Percentiles rank a stretch among this genome's conserved stretches.
Evolutionary conservation across 176 grass and related monocot species (phyloP).

Genomic region (Microstegium vimineum): DNA sequence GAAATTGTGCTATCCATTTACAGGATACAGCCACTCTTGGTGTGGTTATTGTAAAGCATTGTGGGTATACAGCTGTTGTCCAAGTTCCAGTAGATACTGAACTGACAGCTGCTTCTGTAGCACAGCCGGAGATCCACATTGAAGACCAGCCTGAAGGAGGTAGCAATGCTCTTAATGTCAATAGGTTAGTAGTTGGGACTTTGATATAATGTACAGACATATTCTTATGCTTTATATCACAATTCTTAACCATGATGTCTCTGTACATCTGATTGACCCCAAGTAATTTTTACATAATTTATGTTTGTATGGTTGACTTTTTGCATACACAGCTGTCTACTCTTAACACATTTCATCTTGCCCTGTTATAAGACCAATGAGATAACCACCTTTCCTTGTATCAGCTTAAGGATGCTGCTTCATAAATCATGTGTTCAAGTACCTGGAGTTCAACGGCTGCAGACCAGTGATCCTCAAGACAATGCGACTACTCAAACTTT

Average conservation of each 20-base stretch:
- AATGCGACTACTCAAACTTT: conserved; percentile 38
- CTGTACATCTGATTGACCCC: neutral
- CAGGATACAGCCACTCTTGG: conserved; percentile 92
- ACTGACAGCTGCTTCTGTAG: conserved; percentile 31
- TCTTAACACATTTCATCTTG: neutral
- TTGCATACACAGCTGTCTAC: neutral
- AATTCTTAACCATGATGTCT: neutral
- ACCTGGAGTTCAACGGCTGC: conserved; percentile 44
- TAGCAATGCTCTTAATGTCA: conserved; percentile 87
- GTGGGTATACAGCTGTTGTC: conserved; percentile 85
- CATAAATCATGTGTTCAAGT: conserved; percentile 51
- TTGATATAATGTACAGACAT: neutral
- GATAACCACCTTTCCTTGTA: conserved; percentile 18
- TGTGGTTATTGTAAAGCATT: conserved; percentile 88
- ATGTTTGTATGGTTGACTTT: neutral
- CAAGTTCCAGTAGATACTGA: conserved; percentile 78
- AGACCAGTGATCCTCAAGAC: conserved; percentile 49
- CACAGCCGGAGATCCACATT: conserved; percentile 65
- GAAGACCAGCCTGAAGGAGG: conserved; percentile 89
- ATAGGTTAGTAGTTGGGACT: conserved; percentile 56
- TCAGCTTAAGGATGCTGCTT: conserved; percentile 94
- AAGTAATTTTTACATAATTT: conserved; percentile 13
- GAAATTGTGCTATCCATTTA: conserved; percentile 32
- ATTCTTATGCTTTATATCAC: conserved; percentile 7
- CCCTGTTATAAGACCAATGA: conserved; percentile 13